Evolutionary conservation across 2,329 filamentous ascomycete species (phyloP).

Genomic region (Fusarium clavum): DNA sequence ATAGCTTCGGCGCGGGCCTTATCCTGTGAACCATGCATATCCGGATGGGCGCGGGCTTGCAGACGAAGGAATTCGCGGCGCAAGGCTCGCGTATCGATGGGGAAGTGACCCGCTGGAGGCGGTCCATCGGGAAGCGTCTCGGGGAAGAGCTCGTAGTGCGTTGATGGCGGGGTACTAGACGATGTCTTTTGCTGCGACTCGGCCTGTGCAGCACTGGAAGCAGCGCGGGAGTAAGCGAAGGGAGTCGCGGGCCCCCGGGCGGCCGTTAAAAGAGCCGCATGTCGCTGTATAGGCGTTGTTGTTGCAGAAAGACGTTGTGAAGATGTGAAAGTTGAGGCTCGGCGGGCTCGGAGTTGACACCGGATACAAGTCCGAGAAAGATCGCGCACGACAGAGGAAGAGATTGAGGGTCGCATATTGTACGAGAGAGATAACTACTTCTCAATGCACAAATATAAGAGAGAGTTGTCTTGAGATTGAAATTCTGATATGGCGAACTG

Average conservation of each 20-base stretch:
- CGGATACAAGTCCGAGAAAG: constrained; percentile 51
- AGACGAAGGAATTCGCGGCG: constrained; percentile 88
- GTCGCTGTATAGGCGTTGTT: constrained; percentile 10
- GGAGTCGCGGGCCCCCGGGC: constrained; percentile 1
- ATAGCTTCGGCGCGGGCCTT: constrained; percentile 76
- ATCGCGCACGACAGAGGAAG: constrained; percentile 44
- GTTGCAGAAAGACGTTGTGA: constrained; percentile 28
- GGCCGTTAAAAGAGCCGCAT: constrained; percentile 7
- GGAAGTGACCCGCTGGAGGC: constrained; percentile 81
- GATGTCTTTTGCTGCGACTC: constrained; percentile 13
- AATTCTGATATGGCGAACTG: background rate
- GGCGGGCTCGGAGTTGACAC: constrained; percentile 49
- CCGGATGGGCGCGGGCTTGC: constrained; percentile 81
- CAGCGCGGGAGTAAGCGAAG: constrained; percentile 20
- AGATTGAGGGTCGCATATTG: constrained; percentile 45
- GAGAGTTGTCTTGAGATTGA: background rate
- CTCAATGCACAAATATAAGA: background rate
- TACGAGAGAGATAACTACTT: background rate
- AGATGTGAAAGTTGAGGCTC: constrained; percentile 40
- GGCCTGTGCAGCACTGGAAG: constrained; percentile 28
- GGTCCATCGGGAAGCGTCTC: constrained; percentile 79
- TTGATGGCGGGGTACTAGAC: constrained; percentile 50
- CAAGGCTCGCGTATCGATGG: constrained; percentile 75
- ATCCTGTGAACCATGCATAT: constrained; percentile 68
- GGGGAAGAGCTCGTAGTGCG: constrained; percentile 92